These are phyloP conservation scores for Penicillium lividum DNA, from an alignment of 495 filamentous ascomycete species.

Conservation along the genomic window DNA sequence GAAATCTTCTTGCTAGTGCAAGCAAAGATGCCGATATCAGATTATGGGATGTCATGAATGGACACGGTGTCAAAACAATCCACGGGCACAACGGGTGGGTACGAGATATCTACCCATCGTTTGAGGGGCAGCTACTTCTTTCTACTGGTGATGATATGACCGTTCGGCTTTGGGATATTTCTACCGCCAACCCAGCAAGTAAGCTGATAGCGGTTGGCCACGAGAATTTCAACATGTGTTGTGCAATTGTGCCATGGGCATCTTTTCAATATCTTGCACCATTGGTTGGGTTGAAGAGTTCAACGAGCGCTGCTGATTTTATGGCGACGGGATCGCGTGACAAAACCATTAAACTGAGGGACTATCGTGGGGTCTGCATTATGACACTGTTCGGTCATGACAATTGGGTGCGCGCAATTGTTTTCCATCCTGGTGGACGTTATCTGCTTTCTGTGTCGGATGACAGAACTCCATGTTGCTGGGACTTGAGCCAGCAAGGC, in stretches of 20 bases:
- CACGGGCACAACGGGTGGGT: constrained; percentile 60
- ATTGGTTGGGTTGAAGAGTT: constrained; percentile 58
- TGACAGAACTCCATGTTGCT: constrained; percentile 87
- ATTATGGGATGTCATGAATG: not conserved
- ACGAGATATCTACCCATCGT: constrained; percentile 76
- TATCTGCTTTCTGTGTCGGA: constrained; percentile 80
- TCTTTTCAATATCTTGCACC: no score
- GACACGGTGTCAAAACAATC: not conserved
- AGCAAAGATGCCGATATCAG: not conserved
- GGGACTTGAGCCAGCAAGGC: constrained; percentile 55
- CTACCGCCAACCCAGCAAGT: constrained; percentile 54
- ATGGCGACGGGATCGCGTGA: constrained; percentile 86
- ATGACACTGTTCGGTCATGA: constrained; percentile 87
- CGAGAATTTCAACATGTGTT: constrained; percentile 81
- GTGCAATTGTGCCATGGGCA: constrained; percentile 67
- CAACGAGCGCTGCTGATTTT: constrained; percentile 72
- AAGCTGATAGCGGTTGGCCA: constrained; percentile 60
- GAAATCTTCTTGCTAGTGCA: constrained; percentile 71
- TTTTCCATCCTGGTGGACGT: constrained; percentile 92
- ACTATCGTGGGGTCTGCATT: constrained; percentile 74
- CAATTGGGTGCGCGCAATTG: constrained; percentile 84
- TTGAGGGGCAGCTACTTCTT: constrained; percentile 80
- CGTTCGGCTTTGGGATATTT: constrained; percentile 78
- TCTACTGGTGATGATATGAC: constrained; percentile 81
- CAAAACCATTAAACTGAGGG: constrained; percentile 87